Evolutionary conservation across 805 yeast genomes (phyloP).

Genomic region (Candida ortonii): DNA sequence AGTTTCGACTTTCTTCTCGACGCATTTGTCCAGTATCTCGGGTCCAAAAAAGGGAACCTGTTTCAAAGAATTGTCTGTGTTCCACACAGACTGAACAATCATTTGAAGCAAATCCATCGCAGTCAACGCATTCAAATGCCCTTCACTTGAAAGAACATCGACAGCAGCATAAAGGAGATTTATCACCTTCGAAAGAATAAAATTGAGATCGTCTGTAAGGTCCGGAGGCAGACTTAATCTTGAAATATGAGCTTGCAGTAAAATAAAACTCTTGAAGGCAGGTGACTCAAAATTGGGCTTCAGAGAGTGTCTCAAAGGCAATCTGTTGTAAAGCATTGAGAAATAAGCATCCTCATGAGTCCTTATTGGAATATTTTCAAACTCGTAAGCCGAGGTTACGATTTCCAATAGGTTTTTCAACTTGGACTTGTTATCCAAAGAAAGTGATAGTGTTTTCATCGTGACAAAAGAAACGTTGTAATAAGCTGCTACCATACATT

Average conservation of each 20-base stretch:
- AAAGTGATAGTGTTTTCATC: conserved; percentile 55
- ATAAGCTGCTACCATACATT: conserved; percentile 73
- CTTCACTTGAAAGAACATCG: conserved; percentile 78
- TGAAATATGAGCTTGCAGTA: conserved; percentile 80
- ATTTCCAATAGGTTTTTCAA: conserved; percentile 62
- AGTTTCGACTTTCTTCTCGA: conserved; percentile 53
- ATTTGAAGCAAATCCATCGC: conserved; percentile 89
- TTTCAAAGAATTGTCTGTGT: conserved; percentile 67
- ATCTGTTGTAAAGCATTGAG: conserved; percentile 47
- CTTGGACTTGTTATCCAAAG: conserved; percentile 54
- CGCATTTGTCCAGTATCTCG: conserved; percentile 52
- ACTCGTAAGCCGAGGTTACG: conserved; percentile 67
- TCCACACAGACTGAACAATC: conserved; percentile 86
- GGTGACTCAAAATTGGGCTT: conserved; percentile 44
- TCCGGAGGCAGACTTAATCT: conserved; percentile 63
- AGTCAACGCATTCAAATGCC: conserved; percentile 68
- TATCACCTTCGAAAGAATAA: conserved; percentile 48
- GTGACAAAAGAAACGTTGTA: conserved; percentile 64
- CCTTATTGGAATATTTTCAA: conserved; percentile 62
- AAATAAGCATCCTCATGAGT: conserved; percentile 53
- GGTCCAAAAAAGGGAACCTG: conserved; percentile 72
- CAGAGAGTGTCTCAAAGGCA: conserved; percentile 57
- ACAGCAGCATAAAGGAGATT: conserved; percentile 62
- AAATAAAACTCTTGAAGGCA: conserved; percentile 64
- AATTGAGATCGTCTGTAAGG: conserved; percentile 51